Conservation (phyloP, 2,329 filamentous ascomycete species). For the Neofusicoccum ribis region DNA sequence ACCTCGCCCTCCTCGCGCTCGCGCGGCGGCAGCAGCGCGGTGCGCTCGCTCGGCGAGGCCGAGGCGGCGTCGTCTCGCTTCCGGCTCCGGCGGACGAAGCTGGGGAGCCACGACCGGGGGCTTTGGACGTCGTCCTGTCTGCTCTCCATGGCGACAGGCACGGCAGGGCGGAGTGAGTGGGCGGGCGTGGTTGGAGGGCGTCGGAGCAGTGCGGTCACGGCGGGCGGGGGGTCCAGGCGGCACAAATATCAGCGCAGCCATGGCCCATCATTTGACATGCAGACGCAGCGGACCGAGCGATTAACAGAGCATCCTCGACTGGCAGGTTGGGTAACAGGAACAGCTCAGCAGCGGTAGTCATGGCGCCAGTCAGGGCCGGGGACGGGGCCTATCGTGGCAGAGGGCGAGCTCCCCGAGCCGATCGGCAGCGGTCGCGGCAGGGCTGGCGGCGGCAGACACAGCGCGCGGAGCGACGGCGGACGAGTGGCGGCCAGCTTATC, state of each 20-base stretch:
- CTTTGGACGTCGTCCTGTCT: conserved; percentile 5
- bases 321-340: not conserved
- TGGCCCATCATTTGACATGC: not conserved
- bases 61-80: conserved; percentile 21
- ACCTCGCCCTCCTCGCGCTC: conserved; percentile 41
- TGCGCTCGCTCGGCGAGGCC: conserved; percentile 38
- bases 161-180: not conserved
- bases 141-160: conserved; percentile 16
- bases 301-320: not conserved
- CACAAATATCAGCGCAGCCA: not conserved
- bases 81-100: conserved; percentile 24
- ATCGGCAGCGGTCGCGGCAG: not conserved
- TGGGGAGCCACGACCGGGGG: conserved; percentile 32
- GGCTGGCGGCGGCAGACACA: conserved; percentile 7
- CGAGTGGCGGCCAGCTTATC: conserved; percentile 33
- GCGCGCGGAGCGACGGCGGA: no score
- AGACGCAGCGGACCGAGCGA: not conserved
- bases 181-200: not conserved
- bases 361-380: not conserved
- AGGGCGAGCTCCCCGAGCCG: no score
- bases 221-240: not conserved
- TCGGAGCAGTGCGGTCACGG: not conserved
- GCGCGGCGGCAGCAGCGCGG: conserved; percentile 45
- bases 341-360: not conserved
- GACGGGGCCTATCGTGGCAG: conserved; percentile 4